Conservation (phyloP, 257 asterid genomes). For the Fraxinus cuspidata region DNA sequence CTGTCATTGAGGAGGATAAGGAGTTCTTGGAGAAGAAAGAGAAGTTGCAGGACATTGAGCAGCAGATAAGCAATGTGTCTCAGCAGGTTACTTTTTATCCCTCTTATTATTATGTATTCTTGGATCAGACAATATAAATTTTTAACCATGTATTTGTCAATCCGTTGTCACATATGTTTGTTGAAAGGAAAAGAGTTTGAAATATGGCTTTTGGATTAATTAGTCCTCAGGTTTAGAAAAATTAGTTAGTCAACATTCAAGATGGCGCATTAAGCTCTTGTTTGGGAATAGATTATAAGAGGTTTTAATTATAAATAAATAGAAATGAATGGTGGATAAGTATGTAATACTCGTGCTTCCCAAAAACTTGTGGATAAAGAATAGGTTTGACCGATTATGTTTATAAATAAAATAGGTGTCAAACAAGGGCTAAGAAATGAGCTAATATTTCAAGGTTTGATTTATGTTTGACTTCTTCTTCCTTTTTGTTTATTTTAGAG, state of each 20-base stretch:
- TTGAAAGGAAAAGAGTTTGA: slow-evolving; percentile 8
- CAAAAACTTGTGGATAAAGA: no score
- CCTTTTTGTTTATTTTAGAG: neutral
- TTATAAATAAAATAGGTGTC: no score
- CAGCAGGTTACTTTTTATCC: slow-evolving; percentile 66
- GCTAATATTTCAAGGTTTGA: neutral
- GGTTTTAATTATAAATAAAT: no score
- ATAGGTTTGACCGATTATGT: no score
- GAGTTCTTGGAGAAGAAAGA: slow-evolving; percentile 76
- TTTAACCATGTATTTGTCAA: neutral
- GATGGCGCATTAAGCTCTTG: neutral
- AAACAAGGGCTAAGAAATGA: no score
- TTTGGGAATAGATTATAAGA: no score
- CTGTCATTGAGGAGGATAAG: slow-evolving; percentile 77
- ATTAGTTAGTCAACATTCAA: neutral
- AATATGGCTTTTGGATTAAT: slow-evolving; percentile 6
- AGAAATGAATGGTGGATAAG: no score
- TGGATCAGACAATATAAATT: neutral
- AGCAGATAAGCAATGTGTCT: slow-evolving; percentile 83
- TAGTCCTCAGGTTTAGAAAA: neutral
- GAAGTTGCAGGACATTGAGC: slow-evolving; percentile 73
- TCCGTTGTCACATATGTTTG: slow-evolving; percentile 1
- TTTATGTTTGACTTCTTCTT: no score
- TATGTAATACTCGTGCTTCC: no score
- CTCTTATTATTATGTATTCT: slow-evolving; percentile 6